Evolutionary conservation across 2,329 filamentous ascomycete species (phyloP).

Genomic region (Dryadomyces quercus-mongolicae): DNA sequence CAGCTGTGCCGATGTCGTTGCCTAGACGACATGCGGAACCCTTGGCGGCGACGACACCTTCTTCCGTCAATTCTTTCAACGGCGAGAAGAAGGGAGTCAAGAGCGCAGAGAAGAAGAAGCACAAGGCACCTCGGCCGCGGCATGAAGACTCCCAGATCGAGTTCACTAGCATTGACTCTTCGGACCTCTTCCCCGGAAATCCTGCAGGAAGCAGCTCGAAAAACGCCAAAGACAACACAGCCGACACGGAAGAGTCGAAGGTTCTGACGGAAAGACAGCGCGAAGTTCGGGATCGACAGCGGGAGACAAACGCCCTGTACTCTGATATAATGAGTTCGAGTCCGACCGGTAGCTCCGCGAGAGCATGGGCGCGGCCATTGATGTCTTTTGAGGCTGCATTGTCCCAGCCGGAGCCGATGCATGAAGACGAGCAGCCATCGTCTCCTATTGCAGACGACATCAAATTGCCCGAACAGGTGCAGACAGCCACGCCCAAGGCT

Average conservation of each 20-base stretch:
- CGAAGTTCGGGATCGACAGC: slow-evolving; percentile 64
- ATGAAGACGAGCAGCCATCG: not conserved
- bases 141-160: slow-evolving; percentile 77
- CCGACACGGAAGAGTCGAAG: slow-evolving; percentile 45
- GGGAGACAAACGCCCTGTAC: slow-evolving; percentile 54
- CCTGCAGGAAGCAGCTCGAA: too few species aligned
- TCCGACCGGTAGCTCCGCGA: slow-evolving; percentile 15
- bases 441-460: slow-evolving; percentile 5
- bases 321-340: slow-evolving; percentile 51
- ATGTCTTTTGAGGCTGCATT: not conserved
- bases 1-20: slow-evolving; percentile 20
- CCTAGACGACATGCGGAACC: slow-evolving; percentile 12
- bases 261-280: slow-evolving; percentile 67
- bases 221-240: slow-evolving; percentile 19
- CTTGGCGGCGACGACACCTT: slow-evolving; percentile 4
- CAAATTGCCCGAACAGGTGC: slow-evolving; percentile 11
- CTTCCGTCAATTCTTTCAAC: slow-evolving; percentile 2
- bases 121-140: slow-evolving; percentile 38
- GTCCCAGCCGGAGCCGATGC: not conserved
- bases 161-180: slow-evolving; percentile 57
- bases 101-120: slow-evolving; percentile 12
- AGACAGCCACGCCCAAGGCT: slow-evolving; percentile 33
- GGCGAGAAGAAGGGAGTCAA: not conserved
- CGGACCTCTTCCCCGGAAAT: slow-evolving; percentile 16
- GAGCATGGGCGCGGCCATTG: slow-evolving; percentile 12